These are phyloP conservation scores for Globisporangium lucens DNA, from an alignment of 352 stramenopile genomes.

Conservation along the genomic window DNA sequence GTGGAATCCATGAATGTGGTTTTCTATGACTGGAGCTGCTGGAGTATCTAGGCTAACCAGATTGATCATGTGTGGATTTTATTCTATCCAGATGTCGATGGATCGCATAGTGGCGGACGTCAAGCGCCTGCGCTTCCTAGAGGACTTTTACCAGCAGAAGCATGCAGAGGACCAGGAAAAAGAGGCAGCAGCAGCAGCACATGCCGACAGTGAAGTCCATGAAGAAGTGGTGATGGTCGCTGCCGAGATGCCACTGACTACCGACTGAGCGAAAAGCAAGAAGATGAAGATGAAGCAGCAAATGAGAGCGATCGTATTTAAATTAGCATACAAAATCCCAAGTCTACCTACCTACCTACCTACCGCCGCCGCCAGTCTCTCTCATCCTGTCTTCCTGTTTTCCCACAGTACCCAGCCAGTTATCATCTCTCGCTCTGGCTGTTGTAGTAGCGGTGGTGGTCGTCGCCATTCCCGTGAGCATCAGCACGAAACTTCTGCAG, in stretches of 20 bases:
- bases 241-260: neutral
- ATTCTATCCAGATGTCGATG: conserved; percentile 63
- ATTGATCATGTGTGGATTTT: conserved; percentile 7
- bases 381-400: neutral
- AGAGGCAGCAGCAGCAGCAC: neutral
- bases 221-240: neutral
- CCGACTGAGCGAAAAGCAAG: neutral
- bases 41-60: neutral
- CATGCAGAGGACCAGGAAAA: conserved; percentile 9
- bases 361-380: neutral
- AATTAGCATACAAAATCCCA: conserved; percentile 1
- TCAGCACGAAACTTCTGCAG: conserved; percentile 29
- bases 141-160: conserved; percentile 44
- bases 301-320: conserved; percentile 1
- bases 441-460: neutral
- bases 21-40: neutral
- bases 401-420: too few relatives aligned
- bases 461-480: conserved; percentile 2
- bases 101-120: conserved; percentile 73
- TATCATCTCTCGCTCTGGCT: neutral
- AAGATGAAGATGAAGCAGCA: neutral
- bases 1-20: neutral
- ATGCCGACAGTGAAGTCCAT: conserved; percentile 12
- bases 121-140: conserved; percentile 70
- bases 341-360: neutral